Evolutionary conservation across 192 early-diverging fungal genomes (phyloP).

Genomic region (Podochytrium sp.): DNA sequence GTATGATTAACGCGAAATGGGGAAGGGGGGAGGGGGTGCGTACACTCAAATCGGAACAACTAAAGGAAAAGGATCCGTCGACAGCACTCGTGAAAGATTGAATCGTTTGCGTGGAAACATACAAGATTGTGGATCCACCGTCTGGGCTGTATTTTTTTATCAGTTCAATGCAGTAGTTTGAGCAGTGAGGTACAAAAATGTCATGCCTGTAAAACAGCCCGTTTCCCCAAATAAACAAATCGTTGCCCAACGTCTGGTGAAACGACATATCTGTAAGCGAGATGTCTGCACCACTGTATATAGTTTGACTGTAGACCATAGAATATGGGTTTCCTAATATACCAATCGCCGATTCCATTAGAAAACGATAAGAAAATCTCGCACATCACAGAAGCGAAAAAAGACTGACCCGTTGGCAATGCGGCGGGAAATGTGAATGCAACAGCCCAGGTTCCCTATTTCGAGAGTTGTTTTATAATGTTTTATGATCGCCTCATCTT

Average conservation of each 20-base stretch:
- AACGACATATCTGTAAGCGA: constrained; percentile 11
- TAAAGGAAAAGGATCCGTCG: constrained; percentile 18
- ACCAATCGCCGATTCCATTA: background rate
- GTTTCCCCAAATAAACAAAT: constrained; percentile 29
- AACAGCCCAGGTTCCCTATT: background rate
- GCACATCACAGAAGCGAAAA: background rate
- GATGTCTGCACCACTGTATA: background rate
- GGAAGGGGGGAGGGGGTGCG: background rate
- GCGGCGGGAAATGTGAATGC: background rate
- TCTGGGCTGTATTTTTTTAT: constrained; percentile 14
- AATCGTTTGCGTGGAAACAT: background rate
- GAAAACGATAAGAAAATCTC: background rate
- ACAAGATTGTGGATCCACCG: constrained; percentile 5
- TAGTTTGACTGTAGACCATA: background rate
- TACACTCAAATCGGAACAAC: constrained; percentile 11
- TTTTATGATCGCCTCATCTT: too few species aligned
- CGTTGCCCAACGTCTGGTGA: constrained; percentile 2
- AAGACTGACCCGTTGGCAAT: background rate
- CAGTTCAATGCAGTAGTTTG: background rate
- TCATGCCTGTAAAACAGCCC: constrained; percentile 7
- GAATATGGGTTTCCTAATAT: background rate
- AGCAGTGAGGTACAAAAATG: background rate
- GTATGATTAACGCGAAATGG: too few species aligned
- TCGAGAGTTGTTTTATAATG: background rate
- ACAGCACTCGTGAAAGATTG: constrained; percentile 9